Conservation (phyloP, 768 basidiomycete species). For the Hericium alpestre region DNA sequence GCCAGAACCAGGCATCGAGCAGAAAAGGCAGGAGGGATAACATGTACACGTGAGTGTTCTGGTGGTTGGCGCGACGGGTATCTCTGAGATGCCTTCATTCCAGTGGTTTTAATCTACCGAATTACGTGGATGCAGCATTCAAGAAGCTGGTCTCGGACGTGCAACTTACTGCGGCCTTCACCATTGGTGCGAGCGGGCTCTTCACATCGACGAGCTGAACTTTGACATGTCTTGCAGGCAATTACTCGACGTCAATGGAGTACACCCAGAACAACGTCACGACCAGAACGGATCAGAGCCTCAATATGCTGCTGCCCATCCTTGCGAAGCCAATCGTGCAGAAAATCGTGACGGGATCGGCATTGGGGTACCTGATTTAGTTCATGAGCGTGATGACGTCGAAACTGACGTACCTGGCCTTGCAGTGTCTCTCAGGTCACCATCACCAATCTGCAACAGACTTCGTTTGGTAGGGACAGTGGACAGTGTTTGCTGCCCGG, state of each 20-base stretch:
- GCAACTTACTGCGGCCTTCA: slow-evolving; percentile 39
- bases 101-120: slow-evolving; percentile 53
- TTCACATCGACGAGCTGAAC: too few relatives aligned
- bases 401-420: background rate
- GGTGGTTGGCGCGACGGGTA: too few relatives aligned
- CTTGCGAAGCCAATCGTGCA: slow-evolving; percentile 70
- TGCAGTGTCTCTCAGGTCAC: slow-evolving; percentile 51
- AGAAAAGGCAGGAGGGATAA: slow-evolving; percentile 26
- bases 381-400: background rate
- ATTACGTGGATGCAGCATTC: slow-evolving; percentile 57
- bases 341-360: slow-evolving; percentile 49
- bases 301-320: slow-evolving; percentile 56
- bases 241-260: slow-evolving; percentile 51
- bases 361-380: slow-evolving; percentile 33
- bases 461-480: slow-evolving; percentile 36
- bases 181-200: slow-evolving; percentile 33
- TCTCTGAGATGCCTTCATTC: background rate
- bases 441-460: slow-evolving; percentile 47
- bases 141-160: slow-evolving; percentile 54
- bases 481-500: too few relatives aligned
- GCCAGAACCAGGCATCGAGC: slow-evolving; percentile 19
- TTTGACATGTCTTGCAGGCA: slow-evolving; percentile 27
- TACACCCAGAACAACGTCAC: slow-evolving; percentile 49
- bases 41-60: slow-evolving; percentile 38
- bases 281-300: slow-evolving; percentile 47